These are phyloP conservation scores for Scleroderma bovista DNA, from an alignment of 768 basidiomycete species.

Conservation along the genomic window DNA sequence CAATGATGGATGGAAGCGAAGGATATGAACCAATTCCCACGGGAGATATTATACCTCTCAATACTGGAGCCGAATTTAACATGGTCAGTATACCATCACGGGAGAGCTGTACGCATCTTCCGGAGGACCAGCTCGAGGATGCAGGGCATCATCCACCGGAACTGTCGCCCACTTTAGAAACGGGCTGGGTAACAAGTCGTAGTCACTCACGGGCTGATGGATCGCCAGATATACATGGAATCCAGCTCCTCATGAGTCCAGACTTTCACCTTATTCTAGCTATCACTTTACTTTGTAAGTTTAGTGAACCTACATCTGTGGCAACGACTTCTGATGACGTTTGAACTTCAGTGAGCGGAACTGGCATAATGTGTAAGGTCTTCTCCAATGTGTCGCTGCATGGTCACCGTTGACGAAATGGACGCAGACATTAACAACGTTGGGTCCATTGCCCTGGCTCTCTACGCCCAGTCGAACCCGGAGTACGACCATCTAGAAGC, in stretches of 20 bases:
- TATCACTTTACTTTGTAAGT: slow-evolving; percentile 54
- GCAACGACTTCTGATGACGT: background rate
- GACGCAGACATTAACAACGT: slow-evolving; percentile 76
- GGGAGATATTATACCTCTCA: background rate
- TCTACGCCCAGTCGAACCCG: slow-evolving; percentile 55
- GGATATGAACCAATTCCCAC: background rate
- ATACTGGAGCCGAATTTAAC: background rate
- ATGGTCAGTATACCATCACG: background rate
- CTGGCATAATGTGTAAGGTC: slow-evolving; percentile 67
- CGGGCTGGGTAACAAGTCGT: background rate
- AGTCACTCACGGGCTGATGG: slow-evolving; percentile 12
- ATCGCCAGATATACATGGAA: slow-evolving; percentile 51
- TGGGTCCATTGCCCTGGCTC: slow-evolving; percentile 68
- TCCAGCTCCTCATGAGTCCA: slow-evolving; percentile 39
- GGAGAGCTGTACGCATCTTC: background rate
- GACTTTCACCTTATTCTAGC: slow-evolving; percentile 67
- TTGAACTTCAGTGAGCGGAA: slow-evolving; percentile 57
- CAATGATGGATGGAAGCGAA: slow-evolving; percentile 15
- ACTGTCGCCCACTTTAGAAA: background rate
- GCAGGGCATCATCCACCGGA: background rate
- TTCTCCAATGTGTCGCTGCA: background rate
- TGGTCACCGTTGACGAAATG: background rate
- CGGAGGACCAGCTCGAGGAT: background rate
- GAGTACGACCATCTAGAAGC: slow-evolving; percentile 65
- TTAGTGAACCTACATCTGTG: background rate